phyloP scores from a whole-genome alignment of 495 filamentous ascomycete genomes.

The Sabuloglossum arenarium region DNA sequence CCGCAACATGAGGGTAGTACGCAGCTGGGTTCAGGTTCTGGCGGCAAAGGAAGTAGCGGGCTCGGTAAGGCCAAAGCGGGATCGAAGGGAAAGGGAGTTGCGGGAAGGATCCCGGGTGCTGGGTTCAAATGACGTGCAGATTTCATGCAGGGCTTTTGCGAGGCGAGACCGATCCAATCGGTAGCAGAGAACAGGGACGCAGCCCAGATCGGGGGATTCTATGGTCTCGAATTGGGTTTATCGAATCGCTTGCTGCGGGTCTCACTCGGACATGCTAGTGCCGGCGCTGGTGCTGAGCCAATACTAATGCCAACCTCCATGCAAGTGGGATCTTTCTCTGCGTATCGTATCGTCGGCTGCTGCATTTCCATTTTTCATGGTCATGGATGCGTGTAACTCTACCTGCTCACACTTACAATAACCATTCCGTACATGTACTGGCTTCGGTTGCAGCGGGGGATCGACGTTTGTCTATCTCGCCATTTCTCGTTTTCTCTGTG shows the following conservation, averaged over 20 bases:
- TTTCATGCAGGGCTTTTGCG: not conserved
- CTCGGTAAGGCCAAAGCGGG: not conserved
- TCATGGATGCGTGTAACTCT: not conserved
- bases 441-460: not conserved
- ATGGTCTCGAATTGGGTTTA: not conserved
- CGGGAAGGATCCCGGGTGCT: constrained; percentile 2
- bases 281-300: too few species aligned
- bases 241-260: constrained; percentile 1
- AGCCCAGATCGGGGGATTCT: not conserved
- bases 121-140: constrained; percentile 2
- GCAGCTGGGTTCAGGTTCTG: not conserved
- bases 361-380: not conserved
- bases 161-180: not conserved
- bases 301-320: too few species aligned
- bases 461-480: not conserved
- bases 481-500: not conserved
- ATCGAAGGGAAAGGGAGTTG: constrained; percentile 2
- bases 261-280: not conserved
- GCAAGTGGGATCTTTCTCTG: not conserved
- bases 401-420: not conserved
- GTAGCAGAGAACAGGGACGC: not conserved
- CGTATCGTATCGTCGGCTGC: not conserved
- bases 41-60: not conserved
- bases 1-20: not conserved
- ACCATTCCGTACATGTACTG: not conserved